Evolutionary conservation across 2,329 filamentous ascomycete genomes (phyloP), one percentile per base, ranked within the genome.

Genomic region (Colletotrichum siamense): DNA sequence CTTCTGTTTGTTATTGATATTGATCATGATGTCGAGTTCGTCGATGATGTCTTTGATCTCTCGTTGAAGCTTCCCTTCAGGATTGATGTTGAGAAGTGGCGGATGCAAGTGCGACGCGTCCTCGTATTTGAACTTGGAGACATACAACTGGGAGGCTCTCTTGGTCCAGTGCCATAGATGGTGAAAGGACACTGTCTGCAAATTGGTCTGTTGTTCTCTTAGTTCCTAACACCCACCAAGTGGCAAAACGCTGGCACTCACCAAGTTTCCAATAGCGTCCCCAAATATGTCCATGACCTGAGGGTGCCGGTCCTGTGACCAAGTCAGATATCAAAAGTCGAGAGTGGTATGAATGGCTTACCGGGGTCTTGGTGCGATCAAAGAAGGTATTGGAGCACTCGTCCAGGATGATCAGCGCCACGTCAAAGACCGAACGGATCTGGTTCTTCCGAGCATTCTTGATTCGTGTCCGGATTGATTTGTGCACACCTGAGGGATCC

Each of bases 31-130:
- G 10, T 86, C 84, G 0, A 90, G 82, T 75, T 90, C 88, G 16
- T 89, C 87, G 2, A 86, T 79, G 26, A 89, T 87, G 57, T 89
- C 87, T 65, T 87, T 86, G 12, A 87, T 85, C 67, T 89, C 88
- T 0, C 82, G 79, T 36, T 88, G 84, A 0, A 89, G 80, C 24
- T 83, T 81, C 0, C 85, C 86, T 75, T 89, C 87, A 1, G 83
- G 82, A 4, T 84, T 85, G 28, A 89, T 88, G 69, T 88, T 83
- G 1, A 88, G 82, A 0, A 86, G 80, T 1, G 79, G 65, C 65
- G 82, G 77, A 66, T 85, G 80, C 1, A 82, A 78, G 0, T 79
- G 78, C 2, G 79, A 79, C 8, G 78, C 77, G 36, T 82, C 71
- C 8, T 71, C 70, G 18, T 77, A 22, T 8, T 79, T 69, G 12